Evolutionary conservation across 1,139 yeast species (phyloP).

Genomic region (Wickerhamomyces sp.): DNA sequence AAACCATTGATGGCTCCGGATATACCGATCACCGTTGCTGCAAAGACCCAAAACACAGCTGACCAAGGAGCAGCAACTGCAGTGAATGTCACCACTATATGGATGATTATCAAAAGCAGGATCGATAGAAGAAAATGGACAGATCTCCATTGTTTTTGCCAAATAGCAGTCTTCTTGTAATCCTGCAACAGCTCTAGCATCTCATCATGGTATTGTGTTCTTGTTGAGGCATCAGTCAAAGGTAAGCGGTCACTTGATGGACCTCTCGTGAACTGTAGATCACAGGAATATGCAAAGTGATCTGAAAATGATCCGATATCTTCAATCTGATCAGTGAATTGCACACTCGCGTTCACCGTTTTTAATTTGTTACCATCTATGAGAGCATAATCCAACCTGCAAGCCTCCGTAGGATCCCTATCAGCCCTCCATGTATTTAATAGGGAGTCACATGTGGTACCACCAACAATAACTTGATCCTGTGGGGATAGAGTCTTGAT

Average conservation of each 20-base stretch:
- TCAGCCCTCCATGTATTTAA: constrained; percentile 81
- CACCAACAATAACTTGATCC: constrained; percentile 69
- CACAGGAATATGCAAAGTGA: constrained; percentile 83
- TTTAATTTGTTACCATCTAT: constrained; percentile 51
- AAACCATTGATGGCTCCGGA: constrained; percentile 75
- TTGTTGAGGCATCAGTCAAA: constrained; percentile 1
- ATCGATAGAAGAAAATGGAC: constrained; percentile 59
- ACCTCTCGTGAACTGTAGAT: constrained; percentile 34
- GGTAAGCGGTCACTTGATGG: constrained; percentile 7
- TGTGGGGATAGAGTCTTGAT: constrained; percentile 51
- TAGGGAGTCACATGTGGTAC: constrained; percentile 84
- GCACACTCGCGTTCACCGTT: constrained; percentile 59
- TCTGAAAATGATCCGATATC: constrained; percentile 75
- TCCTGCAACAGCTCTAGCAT: constrained; percentile 47
- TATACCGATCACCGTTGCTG: constrained; percentile 46
- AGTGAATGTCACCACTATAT: constrained; percentile 59
- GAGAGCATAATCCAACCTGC: constrained; percentile 85
- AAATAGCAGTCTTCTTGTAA: constrained; percentile 50
- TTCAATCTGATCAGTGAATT: constrained; percentile 65
- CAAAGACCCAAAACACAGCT: constrained; percentile 51
- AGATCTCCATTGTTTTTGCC: constrained; percentile 63
- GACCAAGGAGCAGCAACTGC: constrained; percentile 51
- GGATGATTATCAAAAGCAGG: constrained; percentile 42
- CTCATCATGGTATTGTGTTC: constrained; percentile 43
- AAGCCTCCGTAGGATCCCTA: constrained; percentile 66